Percentiles rank a stretch among this genome's conserved stretches.
Evolutionary conservation across 2,329 filamentous ascomycete genomes (phyloP).

Genomic region (Colletotrichum salicis): DNA sequence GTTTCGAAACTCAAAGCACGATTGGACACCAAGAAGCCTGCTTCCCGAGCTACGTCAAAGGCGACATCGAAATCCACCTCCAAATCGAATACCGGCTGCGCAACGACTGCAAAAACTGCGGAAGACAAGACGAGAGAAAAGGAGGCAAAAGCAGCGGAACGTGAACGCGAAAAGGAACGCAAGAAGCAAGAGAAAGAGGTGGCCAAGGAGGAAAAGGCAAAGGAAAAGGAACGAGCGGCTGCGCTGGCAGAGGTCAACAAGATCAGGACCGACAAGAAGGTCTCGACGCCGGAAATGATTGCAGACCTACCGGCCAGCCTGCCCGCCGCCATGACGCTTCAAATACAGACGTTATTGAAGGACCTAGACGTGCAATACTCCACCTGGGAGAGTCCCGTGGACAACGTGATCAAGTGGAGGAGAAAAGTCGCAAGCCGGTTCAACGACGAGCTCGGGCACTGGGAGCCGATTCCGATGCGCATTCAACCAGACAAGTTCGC

Average conservation of each 20-base stretch:
- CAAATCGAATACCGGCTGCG: slow-evolving; percentile 20
- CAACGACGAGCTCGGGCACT: slow-evolving; percentile 69
- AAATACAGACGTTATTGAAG: slow-evolving; percentile 61
- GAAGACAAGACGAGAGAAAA: slow-evolving; percentile 54
- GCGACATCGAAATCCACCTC: slow-evolving; percentile 19
- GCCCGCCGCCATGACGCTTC: slow-evolving; percentile 55
- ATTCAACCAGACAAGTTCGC: slow-evolving; percentile 69
- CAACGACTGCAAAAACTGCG: slow-evolving; percentile 43
- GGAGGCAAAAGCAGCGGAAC: slow-evolving; percentile 57
- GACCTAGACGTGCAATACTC: slow-evolving; percentile 60
- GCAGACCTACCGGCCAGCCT: slow-evolving; percentile 73
- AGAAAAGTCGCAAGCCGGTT: slow-evolving; percentile 73
- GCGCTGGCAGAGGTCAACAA: slow-evolving; percentile 81
- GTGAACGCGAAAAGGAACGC: slow-evolving; percentile 64
- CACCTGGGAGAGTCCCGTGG: slow-evolving; percentile 57
- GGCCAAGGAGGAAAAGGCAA: slow-evolving; percentile 69
- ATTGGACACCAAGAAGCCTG: slow-evolving; percentile 37
- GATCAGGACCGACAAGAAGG: slow-evolving; percentile 76
- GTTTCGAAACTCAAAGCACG: slow-evolving; percentile 40
- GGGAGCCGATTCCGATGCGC: slow-evolving; percentile 69
- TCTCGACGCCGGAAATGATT: slow-evolving; percentile 81
- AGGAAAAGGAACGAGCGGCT: slow-evolving; percentile 71
- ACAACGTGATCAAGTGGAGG: slow-evolving; percentile 73
- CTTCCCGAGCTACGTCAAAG: background rate
- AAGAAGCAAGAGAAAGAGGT: slow-evolving; percentile 67